These are phyloP conservation scores for Alternaria panax DNA, from an alignment of 2,329 filamentous ascomycete genomes.

Conservation along the genomic window DNA sequence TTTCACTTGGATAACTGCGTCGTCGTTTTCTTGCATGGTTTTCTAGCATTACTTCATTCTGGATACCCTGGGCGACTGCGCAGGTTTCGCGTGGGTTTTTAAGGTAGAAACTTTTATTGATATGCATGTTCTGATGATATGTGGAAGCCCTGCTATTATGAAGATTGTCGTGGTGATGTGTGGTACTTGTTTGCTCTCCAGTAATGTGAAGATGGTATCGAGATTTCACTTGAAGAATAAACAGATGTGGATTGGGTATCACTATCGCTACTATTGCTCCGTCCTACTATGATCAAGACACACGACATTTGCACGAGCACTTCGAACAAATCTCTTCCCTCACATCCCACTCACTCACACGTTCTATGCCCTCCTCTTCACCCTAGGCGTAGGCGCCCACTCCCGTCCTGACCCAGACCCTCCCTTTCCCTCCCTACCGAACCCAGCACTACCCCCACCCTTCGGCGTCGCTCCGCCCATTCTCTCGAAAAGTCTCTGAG, in stretches of 20 bases:
- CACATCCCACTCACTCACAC: background rate
- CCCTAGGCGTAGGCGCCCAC: slow-evolving; percentile 44
- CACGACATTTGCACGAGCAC: slow-evolving; percentile 34
- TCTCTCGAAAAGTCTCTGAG: slow-evolving; percentile 58
- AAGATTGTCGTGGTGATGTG: background rate
- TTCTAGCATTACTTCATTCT: background rate
- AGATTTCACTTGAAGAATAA: background rate
- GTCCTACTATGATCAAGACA: background rate
- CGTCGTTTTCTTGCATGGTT: background rate
- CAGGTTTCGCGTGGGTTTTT: background rate
- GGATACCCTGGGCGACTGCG: background rate
- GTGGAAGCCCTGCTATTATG: background rate
- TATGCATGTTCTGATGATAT: background rate
- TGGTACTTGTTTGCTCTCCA: background rate
- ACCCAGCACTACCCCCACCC: slow-evolving; percentile 25
- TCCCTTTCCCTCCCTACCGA: slow-evolving; percentile 16
- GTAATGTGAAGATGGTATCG: no score
- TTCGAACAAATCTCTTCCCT: slow-evolving; percentile 24
- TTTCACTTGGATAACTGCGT: background rate
- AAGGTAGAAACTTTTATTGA: background rate
- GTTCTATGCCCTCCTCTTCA: slow-evolving; percentile 8
- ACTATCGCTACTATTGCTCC: background rate
- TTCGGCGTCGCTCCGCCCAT: slow-evolving; percentile 48
- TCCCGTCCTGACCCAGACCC: slow-evolving; percentile 20
- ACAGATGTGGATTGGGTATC: background rate